Base-by-base conservation (phyloP, 768 basidiomycete genomes). In the Trametes punicea region DNA sequence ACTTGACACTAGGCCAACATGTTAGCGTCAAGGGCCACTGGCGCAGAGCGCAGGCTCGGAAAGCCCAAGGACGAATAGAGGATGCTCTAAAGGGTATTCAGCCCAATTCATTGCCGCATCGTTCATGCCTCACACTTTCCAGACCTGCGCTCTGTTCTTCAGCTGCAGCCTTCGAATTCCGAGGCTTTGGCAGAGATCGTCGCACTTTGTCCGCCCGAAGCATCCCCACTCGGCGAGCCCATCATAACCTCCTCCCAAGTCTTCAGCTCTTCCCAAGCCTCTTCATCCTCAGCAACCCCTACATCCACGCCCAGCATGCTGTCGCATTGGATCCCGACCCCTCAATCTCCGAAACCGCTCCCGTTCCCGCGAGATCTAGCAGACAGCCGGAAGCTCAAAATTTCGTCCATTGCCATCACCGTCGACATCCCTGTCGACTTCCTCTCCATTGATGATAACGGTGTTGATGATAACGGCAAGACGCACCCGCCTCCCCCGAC, bases 11-110 rank as follows among this genome's bases (percentile, higher is more conserved):
- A 16, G 63, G 72, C 26, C 86, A 88, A 58, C 86, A 88, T 63
- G 75, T 75, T 30, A 87, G 83, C 53, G 79, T 80, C 51, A 90
- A 90, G 61, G 88, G 83, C 0, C 78, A 84, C 56, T 90, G 79
- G 67, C 79, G 88, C 20, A 80, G 88, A 15, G 86, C 85, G 1
- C 82, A 81, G 39, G 86, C 88, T 0, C 74, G 84, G 40, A 79
- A 75, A 60, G 85, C 86, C 79, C 75, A 82, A 39, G 79, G 77
- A 3, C 74, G 74, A 34, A 68, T 69, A 1, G 77, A 81, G 18
- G 86, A 82, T 10, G 87, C 87, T 2, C 76, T 82, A 31, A 77
- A 78, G 73, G 85, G 85, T 84, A 61, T n/a, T n/a, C 23, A 4
- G 23, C n/a, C 7, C 7, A 36, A 13, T 16, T 29, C 45, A 8